phyloP scores from a whole-genome alignment of 441 rosid genomes.

The Geranium incanum region DNA sequence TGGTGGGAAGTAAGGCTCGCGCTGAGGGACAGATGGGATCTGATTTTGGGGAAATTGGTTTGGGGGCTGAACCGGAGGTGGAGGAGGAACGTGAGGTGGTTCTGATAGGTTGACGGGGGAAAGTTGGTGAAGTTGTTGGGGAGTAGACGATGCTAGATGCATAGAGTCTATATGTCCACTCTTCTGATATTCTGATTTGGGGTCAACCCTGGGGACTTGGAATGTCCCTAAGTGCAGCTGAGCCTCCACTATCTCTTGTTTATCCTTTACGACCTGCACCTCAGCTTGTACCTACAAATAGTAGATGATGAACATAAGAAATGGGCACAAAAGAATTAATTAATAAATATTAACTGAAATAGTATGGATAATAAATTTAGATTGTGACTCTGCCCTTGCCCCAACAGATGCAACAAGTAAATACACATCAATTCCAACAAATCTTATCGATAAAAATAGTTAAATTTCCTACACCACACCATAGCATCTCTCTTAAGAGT shows the following conservation, averaged over 20 bases:
- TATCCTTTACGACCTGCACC: constrained; percentile 60
- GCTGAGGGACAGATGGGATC: constrained; percentile 46
- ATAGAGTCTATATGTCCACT: constrained; percentile 33
- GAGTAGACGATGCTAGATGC: constrained; percentile 44
- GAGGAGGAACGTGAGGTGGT: constrained; percentile 34
- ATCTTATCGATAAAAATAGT: neutral
- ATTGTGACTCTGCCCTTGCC: neutral
- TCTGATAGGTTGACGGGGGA: constrained; percentile 34
- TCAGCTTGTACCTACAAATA: constrained; percentile 64
- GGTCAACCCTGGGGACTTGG: constrained; percentile 45
- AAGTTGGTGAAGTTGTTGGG: constrained; percentile 40
- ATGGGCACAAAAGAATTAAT: constrained; percentile 5
- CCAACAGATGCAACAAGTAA: too few relatives aligned
- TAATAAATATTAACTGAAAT: neutral
- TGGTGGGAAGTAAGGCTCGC: constrained; percentile 54
- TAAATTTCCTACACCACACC: neutral
- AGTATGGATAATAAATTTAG: neutral
- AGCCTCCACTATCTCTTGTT: constrained; percentile 60
- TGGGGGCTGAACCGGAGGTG: constrained; percentile 42
- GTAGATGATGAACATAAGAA: constrained; percentile 11
- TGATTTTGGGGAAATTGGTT: constrained; percentile 48
- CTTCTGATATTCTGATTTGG: constrained; percentile 39
- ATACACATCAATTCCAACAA: neutral
- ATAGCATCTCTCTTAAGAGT: neutral
- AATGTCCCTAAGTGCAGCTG: constrained; percentile 58